These are phyloP conservation scores for Phoma sp. DNA, from an alignment of 2,329 filamentous ascomycete genomes.

Conservation along the genomic window DNA sequence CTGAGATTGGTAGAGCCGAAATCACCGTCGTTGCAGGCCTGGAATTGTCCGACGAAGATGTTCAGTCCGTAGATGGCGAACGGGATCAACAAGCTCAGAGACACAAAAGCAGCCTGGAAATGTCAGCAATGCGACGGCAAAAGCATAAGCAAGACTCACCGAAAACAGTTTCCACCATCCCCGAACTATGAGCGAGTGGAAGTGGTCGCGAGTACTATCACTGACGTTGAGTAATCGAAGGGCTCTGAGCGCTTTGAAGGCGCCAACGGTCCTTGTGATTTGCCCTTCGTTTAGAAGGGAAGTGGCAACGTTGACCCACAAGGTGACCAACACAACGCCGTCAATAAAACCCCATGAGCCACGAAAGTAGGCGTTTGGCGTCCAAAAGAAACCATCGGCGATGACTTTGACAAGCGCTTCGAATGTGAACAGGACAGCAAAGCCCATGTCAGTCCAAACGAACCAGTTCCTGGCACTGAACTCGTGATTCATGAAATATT, in stretches of 20 bases:
- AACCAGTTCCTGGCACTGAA: slow-evolving; percentile 84
- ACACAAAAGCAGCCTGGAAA: slow-evolving; percentile 81
- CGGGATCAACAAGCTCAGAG: slow-evolving; percentile 89
- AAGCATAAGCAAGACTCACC: slow-evolving; percentile 53
- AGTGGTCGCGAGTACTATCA: slow-evolving; percentile 92
- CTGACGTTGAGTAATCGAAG: slow-evolving; percentile 92
- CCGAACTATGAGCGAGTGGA: slow-evolving; percentile 93
- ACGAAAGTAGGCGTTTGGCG: slow-evolving; percentile 94
- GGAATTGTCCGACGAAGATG: slow-evolving; percentile 83
- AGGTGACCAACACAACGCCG: slow-evolving; percentile 84
- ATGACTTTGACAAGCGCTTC: slow-evolving; percentile 92
- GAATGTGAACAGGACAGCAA: slow-evolving; percentile 82
- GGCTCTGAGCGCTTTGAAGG: slow-evolving; percentile 95
- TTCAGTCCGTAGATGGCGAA: slow-evolving; percentile 97
- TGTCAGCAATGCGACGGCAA: slow-evolving; percentile 8
- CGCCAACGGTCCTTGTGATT: slow-evolving; percentile 88
- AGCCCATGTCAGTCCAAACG: slow-evolving; percentile 89
- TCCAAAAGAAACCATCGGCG: slow-evolving; percentile 95
- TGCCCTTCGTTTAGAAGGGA: slow-evolving; percentile 81
- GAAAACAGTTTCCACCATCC: slow-evolving; percentile 94
- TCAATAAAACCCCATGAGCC: slow-evolving; percentile 98
- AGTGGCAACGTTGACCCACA: slow-evolving; percentile 93
- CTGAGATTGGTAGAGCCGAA: slow-evolving; percentile 64
- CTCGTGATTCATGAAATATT: slow-evolving; percentile 72
- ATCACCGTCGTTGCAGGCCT: slow-evolving; percentile 76